Conservation (phyloP, 1,284 basidiomycete genomes). For the Megacollybia platyphylla region DNA sequence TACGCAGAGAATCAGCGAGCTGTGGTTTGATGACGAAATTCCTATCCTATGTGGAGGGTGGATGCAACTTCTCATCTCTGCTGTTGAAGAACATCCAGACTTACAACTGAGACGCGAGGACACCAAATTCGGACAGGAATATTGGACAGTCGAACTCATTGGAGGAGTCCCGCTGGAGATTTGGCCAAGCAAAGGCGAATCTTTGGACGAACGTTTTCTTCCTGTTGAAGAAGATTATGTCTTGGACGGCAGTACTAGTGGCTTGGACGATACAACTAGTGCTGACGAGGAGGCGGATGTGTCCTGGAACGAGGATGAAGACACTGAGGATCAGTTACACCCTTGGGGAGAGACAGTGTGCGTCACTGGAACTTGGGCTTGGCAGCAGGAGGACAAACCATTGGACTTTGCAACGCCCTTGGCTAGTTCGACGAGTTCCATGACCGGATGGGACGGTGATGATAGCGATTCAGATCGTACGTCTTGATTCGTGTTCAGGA, state of each 20-base stretch:
- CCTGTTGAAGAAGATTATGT: conserved; percentile 21
- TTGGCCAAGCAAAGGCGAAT: conserved; percentile 16
- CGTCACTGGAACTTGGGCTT: background rate
- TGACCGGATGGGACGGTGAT: conserved; percentile 1
- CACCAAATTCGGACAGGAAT: conserved; percentile 15
- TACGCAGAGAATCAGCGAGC: conserved; percentile 42
- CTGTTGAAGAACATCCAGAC: conserved; percentile 28
- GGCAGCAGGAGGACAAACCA: background rate
- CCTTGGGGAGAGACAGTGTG: too few species aligned
- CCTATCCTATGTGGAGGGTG: conserved; percentile 56
- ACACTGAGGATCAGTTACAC: conserved; percentile 7
- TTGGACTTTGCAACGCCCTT: background rate
- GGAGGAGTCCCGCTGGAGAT: conserved; percentile 17
- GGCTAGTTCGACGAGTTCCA: background rate
- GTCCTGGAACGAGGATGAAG: conserved; percentile 22
- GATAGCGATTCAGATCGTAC: background rate
- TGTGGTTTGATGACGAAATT: conserved; percentile 59
- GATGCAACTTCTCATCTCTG: conserved; percentile 42
- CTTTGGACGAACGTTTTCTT: conserved; percentile 15
- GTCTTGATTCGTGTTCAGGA: background rate
- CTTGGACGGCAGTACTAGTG: conserved; percentile 16
- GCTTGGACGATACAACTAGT: conserved; percentile 14
- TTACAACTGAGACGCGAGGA: conserved; percentile 22
- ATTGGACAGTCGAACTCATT: conserved; percentile 30
- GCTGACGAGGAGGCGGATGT: conserved; percentile 24